Conservation (phyloP, 2,329 filamentous ascomycete genomes). For the Elsinoe batatas region DNA sequence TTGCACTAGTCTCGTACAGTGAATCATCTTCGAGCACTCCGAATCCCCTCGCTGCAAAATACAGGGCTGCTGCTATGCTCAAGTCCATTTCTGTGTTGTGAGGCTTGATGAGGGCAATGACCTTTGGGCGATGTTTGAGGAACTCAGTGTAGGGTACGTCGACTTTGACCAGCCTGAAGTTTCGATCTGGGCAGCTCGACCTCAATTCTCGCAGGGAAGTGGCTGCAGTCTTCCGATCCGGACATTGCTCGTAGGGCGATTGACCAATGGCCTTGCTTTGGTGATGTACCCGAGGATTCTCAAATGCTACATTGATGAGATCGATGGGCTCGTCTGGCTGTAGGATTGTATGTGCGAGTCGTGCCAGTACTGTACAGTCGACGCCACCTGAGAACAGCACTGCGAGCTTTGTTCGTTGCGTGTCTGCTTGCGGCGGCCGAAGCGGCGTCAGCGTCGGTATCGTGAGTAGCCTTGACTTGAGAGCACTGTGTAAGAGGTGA, state of each 20-base stretch:
- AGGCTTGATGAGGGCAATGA: constrained; percentile 73
- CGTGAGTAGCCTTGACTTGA: constrained; percentile 40
- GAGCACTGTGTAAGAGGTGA: constrained; percentile 20
- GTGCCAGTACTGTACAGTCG: constrained; percentile 81
- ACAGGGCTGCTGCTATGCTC: constrained; percentile 86
- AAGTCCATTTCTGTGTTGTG: constrained; percentile 99
- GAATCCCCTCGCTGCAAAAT: constrained; percentile 75
- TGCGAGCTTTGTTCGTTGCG: constrained; percentile 48
- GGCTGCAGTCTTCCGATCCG: constrained; percentile 79
- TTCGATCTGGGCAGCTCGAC: constrained; percentile 55
- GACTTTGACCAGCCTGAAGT: constrained; percentile 77
- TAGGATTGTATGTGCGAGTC: constrained; percentile 67
- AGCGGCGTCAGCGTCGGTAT: constrained; percentile 43
- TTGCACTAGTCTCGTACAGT: constrained; percentile 58
- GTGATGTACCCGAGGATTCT: constrained; percentile 66
- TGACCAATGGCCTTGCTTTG: constrained; percentile 20
- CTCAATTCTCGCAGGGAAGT: constrained; percentile 68
- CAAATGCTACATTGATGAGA: constrained; percentile 90
- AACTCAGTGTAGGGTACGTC: constrained; percentile 75
- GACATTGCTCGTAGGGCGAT: constrained; percentile 66
- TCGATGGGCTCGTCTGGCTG: constrained; percentile 63
- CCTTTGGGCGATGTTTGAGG: constrained; percentile 53
- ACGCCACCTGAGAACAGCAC: constrained; percentile 90
- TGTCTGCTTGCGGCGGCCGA: neutral
- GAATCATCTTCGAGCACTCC: constrained; percentile 31